Conservation (phyloP, 2,329 filamentous ascomycete species). For the Periglandula ipomoeae region DNA sequence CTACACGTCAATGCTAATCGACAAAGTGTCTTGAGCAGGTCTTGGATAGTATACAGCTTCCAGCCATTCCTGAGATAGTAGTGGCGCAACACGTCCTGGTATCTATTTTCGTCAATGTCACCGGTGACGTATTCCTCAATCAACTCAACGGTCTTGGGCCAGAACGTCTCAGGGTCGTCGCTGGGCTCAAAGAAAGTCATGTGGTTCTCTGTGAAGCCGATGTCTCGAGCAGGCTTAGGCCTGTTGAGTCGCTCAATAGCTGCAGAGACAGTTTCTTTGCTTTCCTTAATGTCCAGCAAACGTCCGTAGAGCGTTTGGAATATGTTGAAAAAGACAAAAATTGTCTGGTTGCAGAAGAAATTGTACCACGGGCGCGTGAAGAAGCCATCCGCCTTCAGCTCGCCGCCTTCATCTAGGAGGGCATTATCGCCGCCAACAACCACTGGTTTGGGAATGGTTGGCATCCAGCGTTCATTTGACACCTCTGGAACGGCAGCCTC, state of each 20-base stretch:
- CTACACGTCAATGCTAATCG: slow-evolving; percentile 77
- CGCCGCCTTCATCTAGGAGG: slow-evolving; percentile 48
- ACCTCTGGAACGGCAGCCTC: slow-evolving; percentile 52
- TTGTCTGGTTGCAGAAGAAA: slow-evolving; percentile 82
- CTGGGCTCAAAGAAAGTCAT: slow-evolving; percentile 66
- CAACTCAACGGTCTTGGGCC: slow-evolving; percentile 74
- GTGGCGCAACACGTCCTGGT: slow-evolving; percentile 84
- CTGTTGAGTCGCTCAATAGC: slow-evolving; percentile 66
- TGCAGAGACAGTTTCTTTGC: slow-evolving; percentile 61
- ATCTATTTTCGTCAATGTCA: slow-evolving; percentile 71
- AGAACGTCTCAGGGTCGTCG: slow-evolving; percentile 60
- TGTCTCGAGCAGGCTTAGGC: slow-evolving; percentile 70
- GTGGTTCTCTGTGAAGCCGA: slow-evolving; percentile 73
- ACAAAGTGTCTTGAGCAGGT: slow-evolving; percentile 72
- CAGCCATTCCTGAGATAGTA: slow-evolving; percentile 89
- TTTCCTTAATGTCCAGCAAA: slow-evolving; percentile 73
- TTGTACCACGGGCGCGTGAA: slow-evolving; percentile 77
- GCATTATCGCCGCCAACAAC: slow-evolving; percentile 44
- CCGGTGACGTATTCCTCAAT: slow-evolving; percentile 79
- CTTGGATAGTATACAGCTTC: slow-evolving; percentile 88
- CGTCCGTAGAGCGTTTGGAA: slow-evolving; percentile 87
- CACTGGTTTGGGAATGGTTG: slow-evolving; percentile 46
- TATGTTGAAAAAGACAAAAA: slow-evolving; percentile 91
- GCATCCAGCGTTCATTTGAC: slow-evolving; percentile 57
- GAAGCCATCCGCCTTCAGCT: slow-evolving; percentile 66